These are phyloP conservation scores for Penicillium capsulatum DNA, from an alignment of 2,329 filamentous ascomycete species.

Conservation along the genomic window DNA sequence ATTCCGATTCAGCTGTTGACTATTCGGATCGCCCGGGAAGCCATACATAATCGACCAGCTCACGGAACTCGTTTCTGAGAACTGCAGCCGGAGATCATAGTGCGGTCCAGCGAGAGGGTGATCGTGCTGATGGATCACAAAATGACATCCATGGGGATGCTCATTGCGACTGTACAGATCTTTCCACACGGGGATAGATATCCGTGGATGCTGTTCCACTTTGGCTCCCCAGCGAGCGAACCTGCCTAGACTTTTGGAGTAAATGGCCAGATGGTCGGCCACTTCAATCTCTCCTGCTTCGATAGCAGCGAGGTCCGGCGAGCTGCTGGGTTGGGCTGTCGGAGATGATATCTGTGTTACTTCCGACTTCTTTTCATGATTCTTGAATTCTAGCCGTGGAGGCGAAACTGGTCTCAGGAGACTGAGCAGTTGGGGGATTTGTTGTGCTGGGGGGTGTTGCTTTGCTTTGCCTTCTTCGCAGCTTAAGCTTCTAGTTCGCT, in stretches of 20 bases:
- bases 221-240: conserved; percentile 22
- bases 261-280: conserved; percentile 48
- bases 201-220: conserved; percentile 23
- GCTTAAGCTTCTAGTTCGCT: conserved; percentile 11
- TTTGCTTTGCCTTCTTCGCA: not conserved
- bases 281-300: conserved; percentile 50
- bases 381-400: conserved; percentile 16
- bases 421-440: conserved; percentile 8
- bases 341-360: not conserved
- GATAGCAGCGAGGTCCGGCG: conserved; percentile 41
- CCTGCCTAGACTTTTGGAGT: conserved; percentile 41
- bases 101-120: conserved; percentile 65
- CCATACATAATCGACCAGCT: conserved; percentile 64
- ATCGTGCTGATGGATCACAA: conserved; percentile 70
- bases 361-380: not conserved
- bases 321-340: not conserved
- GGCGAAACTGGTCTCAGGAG: conserved; percentile 28
- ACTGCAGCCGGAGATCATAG: conserved; percentile 67
- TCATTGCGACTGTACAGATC: conserved; percentile 48
- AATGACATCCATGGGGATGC: conserved; percentile 50
- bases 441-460: not conserved
- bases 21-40: conserved; percentile 56
- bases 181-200: conserved; percentile 43
- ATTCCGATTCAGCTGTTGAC: conserved; percentile 52
- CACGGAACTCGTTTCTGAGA: conserved; percentile 62